Conservation (phyloP, 306 rosid genomes). For the Lathyrus sativus region DNA sequence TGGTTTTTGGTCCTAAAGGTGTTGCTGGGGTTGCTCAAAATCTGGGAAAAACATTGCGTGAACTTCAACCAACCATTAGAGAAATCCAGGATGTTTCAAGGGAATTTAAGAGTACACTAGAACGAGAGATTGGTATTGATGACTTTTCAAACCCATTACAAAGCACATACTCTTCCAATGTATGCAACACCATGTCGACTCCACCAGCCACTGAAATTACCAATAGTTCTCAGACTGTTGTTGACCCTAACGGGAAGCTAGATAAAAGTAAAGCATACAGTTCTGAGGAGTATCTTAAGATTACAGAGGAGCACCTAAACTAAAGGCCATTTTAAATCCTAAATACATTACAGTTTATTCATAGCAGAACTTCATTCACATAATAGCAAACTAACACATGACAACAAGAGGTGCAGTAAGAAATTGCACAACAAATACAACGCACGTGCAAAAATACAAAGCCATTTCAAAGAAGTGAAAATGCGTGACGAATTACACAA, state of each 20-base stretch:
- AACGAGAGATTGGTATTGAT: constrained; percentile 97
- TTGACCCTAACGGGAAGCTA: constrained; percentile 56
- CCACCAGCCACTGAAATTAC: constrained; percentile 50
- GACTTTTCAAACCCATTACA: constrained; percentile 61
- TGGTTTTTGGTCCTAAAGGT: constrained; percentile 98
- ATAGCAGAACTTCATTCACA: no score
- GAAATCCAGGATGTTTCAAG: constrained; percentile 98
- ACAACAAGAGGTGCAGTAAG: no score
- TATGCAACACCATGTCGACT: constrained; percentile 43
- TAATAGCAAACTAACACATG: no score
- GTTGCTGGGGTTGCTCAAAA: constrained; percentile 99
- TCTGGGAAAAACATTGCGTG: constrained; percentile 88
- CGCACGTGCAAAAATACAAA: no score
- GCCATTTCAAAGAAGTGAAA: no score
- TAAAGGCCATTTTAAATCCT: no score
- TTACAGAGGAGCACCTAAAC: constrained; percentile 89
- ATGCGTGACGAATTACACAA: no score
- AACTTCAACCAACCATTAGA: constrained; percentile 94
- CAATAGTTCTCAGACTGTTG: constrained; percentile 48
- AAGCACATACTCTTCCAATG: constrained; percentile 47
- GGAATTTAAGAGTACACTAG: constrained; percentile 96
- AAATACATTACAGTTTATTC: no score
- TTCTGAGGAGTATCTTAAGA: constrained; percentile 77
- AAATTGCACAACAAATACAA: no score
- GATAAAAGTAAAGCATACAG: constrained; percentile 62